Evolutionary conservation across 208 protist species (phyloP), one percentile per base, ranked within the genome.

Genomic region (Acanthamoeba sp.): DNA sequence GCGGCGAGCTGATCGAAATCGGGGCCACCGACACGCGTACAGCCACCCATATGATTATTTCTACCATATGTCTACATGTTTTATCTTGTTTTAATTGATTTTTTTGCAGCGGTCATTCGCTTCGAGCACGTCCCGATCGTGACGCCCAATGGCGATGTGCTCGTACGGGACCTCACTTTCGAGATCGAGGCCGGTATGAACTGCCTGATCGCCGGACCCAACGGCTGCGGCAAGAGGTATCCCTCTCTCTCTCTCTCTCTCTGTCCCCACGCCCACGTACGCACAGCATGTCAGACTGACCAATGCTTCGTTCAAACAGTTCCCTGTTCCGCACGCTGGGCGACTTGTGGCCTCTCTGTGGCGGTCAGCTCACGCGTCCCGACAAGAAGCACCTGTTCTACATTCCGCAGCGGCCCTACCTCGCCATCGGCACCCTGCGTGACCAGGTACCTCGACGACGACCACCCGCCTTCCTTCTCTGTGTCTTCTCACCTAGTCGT

Each of bases 41-140:
- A 20, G 32, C 32, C 78, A 9, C 78, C 14, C 6, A 88, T 59
- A 55, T 48, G n/a, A n/a, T n/a, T n/a, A n/a, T n/a, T n/a, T n/a
- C n/a, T n/a, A n/a, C n/a, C n/a, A n/a, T n/a, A n/a, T n/a, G n/a
- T n/a, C n/a, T n/a, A n/a, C n/a, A n/a, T n/a, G n/a, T n/a, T n/a
- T n/a, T n/a, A n/a, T n/a, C n/a, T n/a, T n/a, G n/a, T n/a, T n/a
- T n/a, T n/a, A n/a, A n/a, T n/a, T 89, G 42, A 42, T n/a, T 66
- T 64, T 36, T 9, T 89, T 45, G 9, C 27, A 91, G 84, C 73
- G 5, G 24, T 91, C 20, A 95, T 96, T 22, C 27, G 34, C 24
- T 95, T 96, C 59, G 78, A 96, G 27, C 48, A 91, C 38, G 95
- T 97, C 20, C 94, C 95, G 38, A 94, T 97, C n/a, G 94, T 96